Evolutionary conservation across 163 green algal species (phyloP).

Genomic region (Scenedesmus sp.): DNA sequence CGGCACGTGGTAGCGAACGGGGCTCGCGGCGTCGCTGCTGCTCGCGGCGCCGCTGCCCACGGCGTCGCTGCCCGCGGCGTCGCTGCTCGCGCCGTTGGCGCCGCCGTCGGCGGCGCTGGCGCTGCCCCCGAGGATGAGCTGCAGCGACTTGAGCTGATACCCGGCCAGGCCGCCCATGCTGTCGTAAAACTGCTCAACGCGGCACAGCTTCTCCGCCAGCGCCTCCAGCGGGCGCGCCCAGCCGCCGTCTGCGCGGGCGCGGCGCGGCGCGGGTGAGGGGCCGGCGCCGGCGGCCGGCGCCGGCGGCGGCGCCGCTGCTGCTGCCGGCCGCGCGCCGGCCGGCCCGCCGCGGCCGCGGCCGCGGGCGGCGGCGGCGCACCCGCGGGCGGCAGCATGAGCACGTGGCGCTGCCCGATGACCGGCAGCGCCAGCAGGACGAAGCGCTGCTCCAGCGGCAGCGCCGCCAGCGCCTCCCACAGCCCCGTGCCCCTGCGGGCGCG

Average conservation of each 20-base stretch:
- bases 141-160: slow-evolving; percentile 90
- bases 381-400: slow-evolving; percentile 58
- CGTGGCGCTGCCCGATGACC: slow-evolving; percentile 75
- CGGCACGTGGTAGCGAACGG: slow-evolving; percentile 74
- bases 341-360: too few species aligned
- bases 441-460: slow-evolving; percentile 52
- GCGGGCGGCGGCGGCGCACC: background rate
- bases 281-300: too few species aligned
- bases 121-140: slow-evolving; percentile 72
- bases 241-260: slow-evolving; percentile 17
- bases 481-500: slow-evolving; percentile 25
- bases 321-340: background rate
- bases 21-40: slow-evolving; percentile 10
- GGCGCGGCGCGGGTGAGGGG: too few species aligned
- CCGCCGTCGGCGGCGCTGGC: background rate
- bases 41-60: background rate
- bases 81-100: background rate
- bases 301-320: background rate
- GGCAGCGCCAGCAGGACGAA: slow-evolving; percentile 67
- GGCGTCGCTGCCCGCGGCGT: background rate
- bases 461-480: slow-evolving; percentile 25
- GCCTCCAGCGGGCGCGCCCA: slow-evolving; percentile 24
- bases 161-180: slow-evolving; percentile 87
- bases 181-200: slow-evolving; percentile 90
- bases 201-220: slow-evolving; percentile 61